phyloP scores from a whole-genome alignment of 345 rosid genomes.

The Eucalyptus dawsonii region DNA sequence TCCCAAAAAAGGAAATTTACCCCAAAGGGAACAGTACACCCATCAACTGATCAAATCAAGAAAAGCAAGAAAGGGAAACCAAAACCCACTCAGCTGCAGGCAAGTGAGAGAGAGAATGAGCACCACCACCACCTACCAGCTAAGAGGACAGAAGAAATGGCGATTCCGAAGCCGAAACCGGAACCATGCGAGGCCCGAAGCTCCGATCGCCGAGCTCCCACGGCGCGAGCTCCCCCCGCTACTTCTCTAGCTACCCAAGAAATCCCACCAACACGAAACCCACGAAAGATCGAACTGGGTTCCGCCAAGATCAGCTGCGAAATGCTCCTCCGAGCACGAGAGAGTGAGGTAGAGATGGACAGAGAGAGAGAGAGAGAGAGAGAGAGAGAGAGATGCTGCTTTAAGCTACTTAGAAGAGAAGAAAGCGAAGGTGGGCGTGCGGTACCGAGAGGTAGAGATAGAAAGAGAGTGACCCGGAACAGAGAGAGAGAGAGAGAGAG shows the following conservation, averaged over 20 bases:
- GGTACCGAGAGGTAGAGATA: background rate
- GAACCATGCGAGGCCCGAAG: background rate
- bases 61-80: background rate
- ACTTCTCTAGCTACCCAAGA: background rate
- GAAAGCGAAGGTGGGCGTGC: slow-evolving; percentile 4
- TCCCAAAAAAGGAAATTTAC: background rate
- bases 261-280: background rate
- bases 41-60: background rate
- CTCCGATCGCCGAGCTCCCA: background rate
- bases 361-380: background rate
- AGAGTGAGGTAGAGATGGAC: background rate
- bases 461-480: background rate
- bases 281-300: background rate
- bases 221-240: background rate
- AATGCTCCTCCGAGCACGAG: background rate
- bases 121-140: background rate
- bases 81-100: too few species aligned
- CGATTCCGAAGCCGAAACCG: background rate
- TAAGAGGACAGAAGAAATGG: background rate
- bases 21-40: background rate
- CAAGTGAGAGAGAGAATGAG: background rate
- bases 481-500: background rate
- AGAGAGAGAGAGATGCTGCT: background rate
- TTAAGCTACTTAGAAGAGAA: slow-evolving; percentile 29
- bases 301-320: background rate